These are phyloP conservation scores for Balakata baccata DNA, from an alignment of 345 rosid species.

Conservation along the genomic window DNA sequence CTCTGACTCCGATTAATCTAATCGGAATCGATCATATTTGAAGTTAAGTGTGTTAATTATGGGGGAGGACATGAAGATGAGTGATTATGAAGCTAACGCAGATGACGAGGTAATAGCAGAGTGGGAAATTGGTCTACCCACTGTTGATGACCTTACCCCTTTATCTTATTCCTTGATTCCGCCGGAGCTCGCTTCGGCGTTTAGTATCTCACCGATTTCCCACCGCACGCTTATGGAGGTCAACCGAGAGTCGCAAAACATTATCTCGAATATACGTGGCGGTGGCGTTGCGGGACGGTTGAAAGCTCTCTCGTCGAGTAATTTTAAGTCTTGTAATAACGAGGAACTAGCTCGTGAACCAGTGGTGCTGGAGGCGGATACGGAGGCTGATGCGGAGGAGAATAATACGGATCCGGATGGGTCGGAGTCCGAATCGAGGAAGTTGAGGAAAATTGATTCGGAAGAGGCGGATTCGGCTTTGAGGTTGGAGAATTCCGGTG, in stretches of 20 bases:
- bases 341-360: conserved; percentile 28
- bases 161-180: conserved; percentile 66
- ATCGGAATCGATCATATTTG: not conserved
- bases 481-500: conserved; percentile 43
- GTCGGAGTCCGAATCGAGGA: conserved; percentile 58
- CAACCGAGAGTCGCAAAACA: conserved; percentile 63
- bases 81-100: conserved; percentile 23
- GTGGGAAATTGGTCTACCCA: conserved; percentile 90
- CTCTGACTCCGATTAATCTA: conserved; percentile 19
- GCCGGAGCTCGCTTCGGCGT: conserved; percentile 74
- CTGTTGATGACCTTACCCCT: conserved; percentile 66
- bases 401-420: conserved; percentile 40
- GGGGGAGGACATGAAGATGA: conserved; percentile 51
- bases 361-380: conserved; percentile 39
- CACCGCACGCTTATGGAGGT: conserved; percentile 56
- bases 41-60: not conserved
- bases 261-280: conserved; percentile 54
- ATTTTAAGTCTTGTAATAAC: conserved; percentile 31
- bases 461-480: conserved; percentile 82
- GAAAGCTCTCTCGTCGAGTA: conserved; percentile 35
- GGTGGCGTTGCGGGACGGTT: not conserved
- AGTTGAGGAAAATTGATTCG: conserved; percentile 51
- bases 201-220: conserved; percentile 67
- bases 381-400: conserved; percentile 46
- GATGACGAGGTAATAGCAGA: conserved; percentile 57